Base-by-base conservation (phyloP, 2,329 filamentous ascomycete species). In the Neodidymelliopsis sp. region DNA sequence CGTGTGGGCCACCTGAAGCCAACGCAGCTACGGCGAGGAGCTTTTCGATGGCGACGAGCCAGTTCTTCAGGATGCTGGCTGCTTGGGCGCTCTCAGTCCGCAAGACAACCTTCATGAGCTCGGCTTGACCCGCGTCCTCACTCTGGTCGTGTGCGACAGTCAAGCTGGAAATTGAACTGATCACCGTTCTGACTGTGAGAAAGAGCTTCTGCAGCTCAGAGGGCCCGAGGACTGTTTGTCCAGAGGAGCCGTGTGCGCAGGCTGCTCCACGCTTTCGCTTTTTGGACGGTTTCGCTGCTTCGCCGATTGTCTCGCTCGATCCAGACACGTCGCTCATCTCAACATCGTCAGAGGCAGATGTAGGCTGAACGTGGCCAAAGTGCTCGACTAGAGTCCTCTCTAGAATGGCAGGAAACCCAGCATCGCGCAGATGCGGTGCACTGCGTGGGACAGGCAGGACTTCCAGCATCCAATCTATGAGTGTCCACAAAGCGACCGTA, bases 361-460 rank as follows among this genome's bases (percentile, higher is more conserved):
- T 19, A 18, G 49, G 36, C 15, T 49, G 53, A 4, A 28, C 27
- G 4, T 38, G 40, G 39, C 58, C 62, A 35, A 69, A 71, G 53
- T 66, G 64, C 38, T 91, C 87, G 36, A 83, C 79, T 36, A 91
- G 72, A 0, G 86, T 83, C 60, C 84, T 81, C 60, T 86, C 84
- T 30, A 95, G 69, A 8, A 90, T 81, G 1, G 75, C 72, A 24
- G 89, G 74, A 42, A 95, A 90, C 34, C 84, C 81, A 47, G 86
- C 80, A 49, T 91, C 86, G 16, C 84, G 85, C 6, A 96, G 78
- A 4, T 88, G 84, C 49, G 85, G 85, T 7, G 89, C 88, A 18
- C 90, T 77, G 9, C 84, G 86, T 34, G 88, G 85, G 0, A 85
- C 75, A 0, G 89, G 86, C 13, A 93, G 83, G n/a, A 84, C 75